Base-by-base conservation (phyloP, 2,329 filamentous ascomycete species). In the Colletotrichum sp. region DNA sequence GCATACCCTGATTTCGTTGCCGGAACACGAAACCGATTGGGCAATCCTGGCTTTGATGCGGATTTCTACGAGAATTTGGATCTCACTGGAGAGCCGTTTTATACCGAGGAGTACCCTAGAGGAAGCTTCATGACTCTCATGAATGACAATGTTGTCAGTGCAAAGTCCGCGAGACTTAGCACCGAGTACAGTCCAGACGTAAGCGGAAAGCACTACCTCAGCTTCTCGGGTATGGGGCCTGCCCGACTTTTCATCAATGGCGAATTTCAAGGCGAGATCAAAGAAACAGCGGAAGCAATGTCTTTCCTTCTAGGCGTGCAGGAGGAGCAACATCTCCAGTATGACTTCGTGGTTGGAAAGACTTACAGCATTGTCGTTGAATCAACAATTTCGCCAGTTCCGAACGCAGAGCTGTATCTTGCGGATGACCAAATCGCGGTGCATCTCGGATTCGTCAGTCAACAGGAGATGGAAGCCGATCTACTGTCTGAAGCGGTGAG, bases 221-320 rank as follows among this genome's bases (percentile, higher is more conserved):
- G 80, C 18, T 79, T 77, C 59, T 79, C 81, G 2, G 80, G 82
- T 18, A 71, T 84, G 39, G 93, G 93, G 18, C 92, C 91, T 2
- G 92, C 91, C 12, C 91, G 90, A 78, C 85, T 94, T 7, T 92
- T 89, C 78, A 87, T 94, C 71, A 89, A 94, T 77, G 91, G 86
- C 72, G 85, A 91, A 71, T 83, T 93, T 5, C 85, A 94, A 26
- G 89, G 94, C 26, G 80, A 83, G 71, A 82, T 78, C 24, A 77
- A 80, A 12, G 80, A 81, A 60, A 80, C 79, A 30, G 71, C 67
- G 0, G 92, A 94, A 82, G 93, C 94, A 79, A 88, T 89, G 21
- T 92, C 91, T 63, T 94, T 94, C 86, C 92, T 93, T 75, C 91
- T 92, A 18, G 87, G 87, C n/a, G 92, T 90, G 6, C 94, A 92